A percentile compares a stretch with the other conserved stretches of the same genome.
These are phyloP conservation scores for Blastocystis sp. DNA, from an alignment of 352 stramenopile species.

Conservation along the genomic window DNA sequence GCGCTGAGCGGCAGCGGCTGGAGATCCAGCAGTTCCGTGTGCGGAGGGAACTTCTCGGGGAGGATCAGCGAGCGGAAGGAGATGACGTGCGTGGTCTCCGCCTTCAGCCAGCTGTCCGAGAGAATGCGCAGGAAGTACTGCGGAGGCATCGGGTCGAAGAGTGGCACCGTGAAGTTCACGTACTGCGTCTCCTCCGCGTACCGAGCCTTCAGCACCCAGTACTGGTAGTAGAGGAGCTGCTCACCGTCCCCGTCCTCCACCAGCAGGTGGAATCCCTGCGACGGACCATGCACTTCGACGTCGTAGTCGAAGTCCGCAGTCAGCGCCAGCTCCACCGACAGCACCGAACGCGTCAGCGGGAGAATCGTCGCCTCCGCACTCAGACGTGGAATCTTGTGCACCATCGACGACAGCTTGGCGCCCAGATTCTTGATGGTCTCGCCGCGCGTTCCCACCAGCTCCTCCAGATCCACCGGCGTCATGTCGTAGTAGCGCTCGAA, in stretches of 20 bases:
- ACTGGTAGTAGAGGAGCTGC: constrained; percentile 93
- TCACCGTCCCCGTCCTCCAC: constrained; percentile 95
- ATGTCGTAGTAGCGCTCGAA: constrained; percentile 94
- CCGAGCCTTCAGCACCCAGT: constrained; percentile 80
- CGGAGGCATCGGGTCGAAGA: constrained; percentile 90
- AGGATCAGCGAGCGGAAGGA: constrained; percentile 96
- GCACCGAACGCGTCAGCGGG: constrained; percentile 89
- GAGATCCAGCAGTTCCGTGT: constrained; percentile 91
- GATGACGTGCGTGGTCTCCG: constrained; percentile 82
- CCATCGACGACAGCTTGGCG: constrained; percentile 90
- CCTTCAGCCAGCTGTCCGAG: constrained; percentile 94
- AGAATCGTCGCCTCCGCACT: constrained; percentile 89
- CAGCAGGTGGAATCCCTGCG: constrained; percentile 90
- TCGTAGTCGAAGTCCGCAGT: constrained; percentile 93
- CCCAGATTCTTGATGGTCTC: constrained; percentile 80
- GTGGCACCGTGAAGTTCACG: constrained; percentile 87
- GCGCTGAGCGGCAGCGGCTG: constrained; percentile 79
- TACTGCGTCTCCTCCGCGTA: constrained; percentile 70
- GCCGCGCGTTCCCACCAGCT: constrained; percentile 59
- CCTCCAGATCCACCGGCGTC: constrained; percentile 86
- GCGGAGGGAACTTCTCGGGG: constrained; percentile 89
- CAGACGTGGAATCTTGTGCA: constrained; percentile 93
- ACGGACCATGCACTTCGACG: constrained; percentile 79
- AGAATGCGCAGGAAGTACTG: constrained; percentile 94
- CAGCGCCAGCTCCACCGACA: constrained; percentile 85